These are phyloP conservation scores for Bipolaris victoriae DNA, from an alignment of 2,329 filamentous ascomycete species.

Conservation along the genomic window DNA sequence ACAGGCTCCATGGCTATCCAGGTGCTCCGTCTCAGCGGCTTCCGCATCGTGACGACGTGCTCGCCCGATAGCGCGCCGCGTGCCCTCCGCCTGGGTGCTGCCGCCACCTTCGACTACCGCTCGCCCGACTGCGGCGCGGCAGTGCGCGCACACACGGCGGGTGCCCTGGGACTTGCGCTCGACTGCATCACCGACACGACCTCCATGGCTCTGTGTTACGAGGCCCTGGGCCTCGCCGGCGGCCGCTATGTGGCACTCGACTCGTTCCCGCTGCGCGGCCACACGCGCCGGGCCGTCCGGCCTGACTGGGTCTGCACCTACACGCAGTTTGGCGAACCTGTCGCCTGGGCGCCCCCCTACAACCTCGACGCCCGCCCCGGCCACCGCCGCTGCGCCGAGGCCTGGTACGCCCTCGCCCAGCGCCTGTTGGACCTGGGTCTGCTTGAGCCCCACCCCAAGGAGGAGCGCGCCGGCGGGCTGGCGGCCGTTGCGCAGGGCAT, in stretches of 20 bases:
- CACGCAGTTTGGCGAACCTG: neutral
- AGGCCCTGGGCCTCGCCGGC: slow-evolving; percentile 26
- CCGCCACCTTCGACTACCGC: slow-evolving; percentile 17
- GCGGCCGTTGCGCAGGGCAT: too few relatives aligned
- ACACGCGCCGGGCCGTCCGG: neutral
- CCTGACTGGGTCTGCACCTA: neutral
- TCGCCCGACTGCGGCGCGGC: slow-evolving; percentile 6
- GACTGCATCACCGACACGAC: slow-evolving; percentile 30
- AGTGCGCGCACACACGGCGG: slow-evolving; percentile 6
- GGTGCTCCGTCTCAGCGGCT: neutral
- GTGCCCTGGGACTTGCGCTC: slow-evolving; percentile 5
- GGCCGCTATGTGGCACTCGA: slow-evolving; percentile 27
- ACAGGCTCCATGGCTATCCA: slow-evolving; percentile 1
- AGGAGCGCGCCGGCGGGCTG: too few relatives aligned
- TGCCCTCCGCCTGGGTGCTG: slow-evolving; percentile 7
- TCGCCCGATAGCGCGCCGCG: neutral
- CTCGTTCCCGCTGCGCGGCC: neutral
- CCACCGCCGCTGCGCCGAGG: too few relatives aligned
- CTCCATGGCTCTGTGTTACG: slow-evolving; percentile 27
- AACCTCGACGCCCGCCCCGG: too few relatives aligned
- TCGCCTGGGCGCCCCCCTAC: too few relatives aligned
- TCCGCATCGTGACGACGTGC: neutral
- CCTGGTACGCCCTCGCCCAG: too few relatives aligned
- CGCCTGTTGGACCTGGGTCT: too few relatives aligned
- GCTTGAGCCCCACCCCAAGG: too few relatives aligned